These are phyloP conservation scores for Barnettozyma pratensis DNA, from an alignment of 805 yeast genomes.

Conservation along the genomic window DNA sequence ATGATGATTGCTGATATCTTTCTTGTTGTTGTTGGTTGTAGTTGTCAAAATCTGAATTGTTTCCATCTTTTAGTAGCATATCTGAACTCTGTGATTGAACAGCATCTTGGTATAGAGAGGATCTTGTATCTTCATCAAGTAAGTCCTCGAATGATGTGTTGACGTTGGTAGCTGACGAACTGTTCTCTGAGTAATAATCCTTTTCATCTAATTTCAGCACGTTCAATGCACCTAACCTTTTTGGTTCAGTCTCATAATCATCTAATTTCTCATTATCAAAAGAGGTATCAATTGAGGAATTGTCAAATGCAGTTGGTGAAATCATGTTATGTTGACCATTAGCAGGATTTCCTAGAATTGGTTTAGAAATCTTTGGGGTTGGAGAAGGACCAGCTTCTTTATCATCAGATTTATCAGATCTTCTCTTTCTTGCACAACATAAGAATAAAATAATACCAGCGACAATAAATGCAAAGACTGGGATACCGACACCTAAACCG, in stretches of 20 bases:
- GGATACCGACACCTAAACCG: slow-evolving; percentile 86
- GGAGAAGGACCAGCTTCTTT: slow-evolving; percentile 24
- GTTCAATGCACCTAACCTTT: slow-evolving; percentile 45
- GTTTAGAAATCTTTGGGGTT: slow-evolving; percentile 33
- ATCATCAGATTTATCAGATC: slow-evolving; percentile 25
- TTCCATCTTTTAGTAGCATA: slow-evolving; percentile 25
- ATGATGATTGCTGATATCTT: neutral
- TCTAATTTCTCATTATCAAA: slow-evolving; percentile 23
- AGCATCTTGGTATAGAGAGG: slow-evolving; percentile 34
- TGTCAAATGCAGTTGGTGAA: slow-evolving; percentile 18
- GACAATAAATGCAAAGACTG: slow-evolving; percentile 47
- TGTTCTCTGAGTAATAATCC: slow-evolving; percentile 28
- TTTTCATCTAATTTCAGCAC: slow-evolving; percentile 46
- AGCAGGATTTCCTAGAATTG: slow-evolving; percentile 33
- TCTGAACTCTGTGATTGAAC: slow-evolving; percentile 36
- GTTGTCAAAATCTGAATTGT: neutral
- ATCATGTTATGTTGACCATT: slow-evolving; percentile 28
- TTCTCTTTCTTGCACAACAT: slow-evolving; percentile 49
- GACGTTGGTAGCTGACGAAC: slow-evolving; percentile 51
- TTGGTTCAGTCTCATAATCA: slow-evolving; percentile 20
- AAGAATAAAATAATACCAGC: slow-evolving; percentile 45
- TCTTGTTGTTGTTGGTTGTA: neutral
- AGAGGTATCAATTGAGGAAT: slow-evolving; percentile 28
- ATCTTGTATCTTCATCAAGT: slow-evolving; percentile 24
- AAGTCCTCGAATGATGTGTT: slow-evolving; percentile 26